A percentile compares a stretch with the other conserved stretches of the same genome.
Evolutionary conservation across 495 filamentous ascomycete species (phyloP).

Genomic region (Penicillium maclennaniae): DNA sequence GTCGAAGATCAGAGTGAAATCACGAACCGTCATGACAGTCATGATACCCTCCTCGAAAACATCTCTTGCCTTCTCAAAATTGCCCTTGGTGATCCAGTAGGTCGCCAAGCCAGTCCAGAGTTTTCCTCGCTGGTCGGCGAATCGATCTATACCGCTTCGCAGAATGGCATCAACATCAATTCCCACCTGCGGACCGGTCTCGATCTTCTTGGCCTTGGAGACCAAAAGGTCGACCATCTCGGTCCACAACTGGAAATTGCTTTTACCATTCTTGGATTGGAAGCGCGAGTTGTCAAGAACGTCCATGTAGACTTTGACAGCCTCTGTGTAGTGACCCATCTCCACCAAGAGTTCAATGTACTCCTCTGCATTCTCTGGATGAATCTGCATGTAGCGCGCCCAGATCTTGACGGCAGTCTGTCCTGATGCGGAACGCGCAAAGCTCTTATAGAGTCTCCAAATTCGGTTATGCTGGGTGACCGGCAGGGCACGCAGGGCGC

Average conservation of each 20-base stretch:
- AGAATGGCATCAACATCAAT: conserved; percentile 94
- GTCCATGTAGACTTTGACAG: conserved; percentile 88
- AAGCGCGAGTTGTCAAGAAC: conserved; percentile 91
- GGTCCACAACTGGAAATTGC: conserved; percentile 94
- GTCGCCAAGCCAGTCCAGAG: conserved; percentile 95
- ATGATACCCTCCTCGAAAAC: conserved; percentile 96
- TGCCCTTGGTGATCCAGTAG: conserved; percentile 92
- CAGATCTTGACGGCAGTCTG: conserved; percentile 90
- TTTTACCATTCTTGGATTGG: conserved; percentile 87
- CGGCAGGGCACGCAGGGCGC: conserved; percentile 88
- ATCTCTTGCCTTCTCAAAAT: conserved; percentile 88
- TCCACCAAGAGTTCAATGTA: conserved; percentile 86
- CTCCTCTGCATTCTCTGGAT: conserved; percentile 93
- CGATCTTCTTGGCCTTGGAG: conserved; percentile 79
- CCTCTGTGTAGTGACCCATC: conserved; percentile 82
- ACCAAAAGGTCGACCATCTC: conserved; percentile 99
- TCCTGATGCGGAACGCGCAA: conserved; percentile 89
- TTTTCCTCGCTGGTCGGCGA: conserved; percentile 91
- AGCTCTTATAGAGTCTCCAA: conserved; percentile 88
- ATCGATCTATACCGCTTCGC: conserved; percentile 86
- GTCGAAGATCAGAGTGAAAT: conserved; percentile 96
- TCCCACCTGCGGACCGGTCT: conserved; percentile 70
- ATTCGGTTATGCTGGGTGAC: conserved; percentile 97
- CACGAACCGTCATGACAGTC: conserved; percentile 98
- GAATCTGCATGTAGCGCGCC: conserved; percentile 96